Evolutionary conservation across 2,329 filamentous ascomycete species (phyloP).

Genomic region (Fusarium kyushuense): DNA sequence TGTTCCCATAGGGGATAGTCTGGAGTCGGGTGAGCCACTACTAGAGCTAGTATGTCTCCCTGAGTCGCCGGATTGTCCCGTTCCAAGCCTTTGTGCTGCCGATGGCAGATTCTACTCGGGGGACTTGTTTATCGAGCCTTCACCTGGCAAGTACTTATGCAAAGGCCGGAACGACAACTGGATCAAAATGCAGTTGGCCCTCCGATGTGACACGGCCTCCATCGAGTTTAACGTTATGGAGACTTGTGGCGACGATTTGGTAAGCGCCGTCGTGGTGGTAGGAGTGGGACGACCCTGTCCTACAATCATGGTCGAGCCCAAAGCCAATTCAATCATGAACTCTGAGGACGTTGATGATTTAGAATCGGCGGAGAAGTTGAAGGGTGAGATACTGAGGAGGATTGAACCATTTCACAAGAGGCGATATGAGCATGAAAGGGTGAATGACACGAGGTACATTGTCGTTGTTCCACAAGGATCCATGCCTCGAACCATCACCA

Average conservation of each 20-base stretch:
- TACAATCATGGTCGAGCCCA: conserved; percentile 33
- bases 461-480: conserved; percentile 28
- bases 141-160: conserved; percentile 33
- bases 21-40: not conserved
- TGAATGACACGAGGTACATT: conserved; percentile 31
- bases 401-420: conserved; percentile 40
- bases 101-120: conserved; percentile 44
- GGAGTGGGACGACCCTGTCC: conserved; percentile 39
- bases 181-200: conserved; percentile 44
- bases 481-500: conserved; percentile 34
- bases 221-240: conserved; percentile 40
- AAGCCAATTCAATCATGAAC: not conserved
- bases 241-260: conserved; percentile 35
- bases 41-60: conserved; percentile 31
- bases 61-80: conserved; percentile 33
- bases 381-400: conserved; percentile 25
- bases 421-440: conserved; percentile 40
- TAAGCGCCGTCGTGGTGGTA: conserved; percentile 32
- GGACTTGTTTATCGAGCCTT: conserved; percentile 42
- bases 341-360: not conserved
- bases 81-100: not conserved
- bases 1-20: not conserved
- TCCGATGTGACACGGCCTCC: conserved; percentile 38
- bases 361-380: not conserved
- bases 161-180: conserved; percentile 43